Evolutionary conservation across 129 eudicot genomes (phyloP).

Genomic region (Dittrichia graveolens): DNA sequence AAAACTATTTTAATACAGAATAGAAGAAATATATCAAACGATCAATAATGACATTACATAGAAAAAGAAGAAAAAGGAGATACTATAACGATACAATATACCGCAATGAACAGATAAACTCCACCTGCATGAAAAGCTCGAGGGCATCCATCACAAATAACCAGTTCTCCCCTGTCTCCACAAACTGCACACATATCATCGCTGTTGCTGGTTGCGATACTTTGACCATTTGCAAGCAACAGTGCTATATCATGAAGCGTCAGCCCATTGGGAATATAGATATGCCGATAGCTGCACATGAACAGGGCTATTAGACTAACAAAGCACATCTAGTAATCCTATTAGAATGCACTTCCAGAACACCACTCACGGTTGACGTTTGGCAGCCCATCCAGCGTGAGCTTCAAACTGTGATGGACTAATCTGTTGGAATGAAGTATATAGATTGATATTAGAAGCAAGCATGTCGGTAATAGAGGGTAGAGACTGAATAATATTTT

Average conservation of each 20-base stretch:
- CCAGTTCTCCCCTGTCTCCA: conserved; percentile 82
- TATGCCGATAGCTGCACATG: conserved; percentile 77
- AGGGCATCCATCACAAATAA: conserved; percentile 83
- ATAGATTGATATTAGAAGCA: neutral
- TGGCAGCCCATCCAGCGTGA: conserved; percentile 98
- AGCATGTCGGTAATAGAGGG: conserved; percentile 6
- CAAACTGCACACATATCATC: conserved; percentile 97
- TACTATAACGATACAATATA: neutral
- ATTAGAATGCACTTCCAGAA: conserved; percentile 9
- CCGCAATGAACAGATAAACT: conserved; percentile 13
- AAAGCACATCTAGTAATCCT: neutral
- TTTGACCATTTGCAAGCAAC: conserved; percentile 82
- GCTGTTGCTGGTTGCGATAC: conserved; percentile 58
- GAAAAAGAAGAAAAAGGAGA: neutral
- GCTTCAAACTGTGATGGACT: conserved; percentile 99
- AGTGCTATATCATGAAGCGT: conserved; percentile 90
- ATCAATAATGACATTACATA: conserved; percentile 7
- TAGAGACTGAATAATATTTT: neutral
- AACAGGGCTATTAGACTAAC: neutral
- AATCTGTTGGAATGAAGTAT: conserved; percentile 51
- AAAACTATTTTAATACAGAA: neutral
- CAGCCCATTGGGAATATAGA: conserved; percentile 68
- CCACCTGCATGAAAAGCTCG: conserved; percentile 92
- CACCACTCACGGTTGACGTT: conserved; percentile 92
- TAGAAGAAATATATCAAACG: neutral